Conservation (phyloP, 768 basidiomycete genomes). For the Flagelloscypha sp. region DNA sequence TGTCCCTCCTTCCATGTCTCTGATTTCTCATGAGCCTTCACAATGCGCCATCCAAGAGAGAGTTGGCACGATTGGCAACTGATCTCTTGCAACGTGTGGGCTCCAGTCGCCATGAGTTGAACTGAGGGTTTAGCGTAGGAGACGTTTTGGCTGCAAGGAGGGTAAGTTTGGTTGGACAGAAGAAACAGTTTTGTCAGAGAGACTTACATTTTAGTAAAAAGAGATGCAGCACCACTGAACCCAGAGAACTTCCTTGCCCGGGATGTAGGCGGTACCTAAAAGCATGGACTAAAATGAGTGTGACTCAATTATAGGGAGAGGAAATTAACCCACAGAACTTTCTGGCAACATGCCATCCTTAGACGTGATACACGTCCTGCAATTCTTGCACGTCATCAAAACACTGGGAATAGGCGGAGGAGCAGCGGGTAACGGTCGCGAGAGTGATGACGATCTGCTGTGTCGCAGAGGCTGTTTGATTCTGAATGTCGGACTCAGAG, state of each 20-base stretch:
- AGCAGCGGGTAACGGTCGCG: conserved; percentile 42
- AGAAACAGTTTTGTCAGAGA: no score
- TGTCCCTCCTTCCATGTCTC: conserved; percentile 60
- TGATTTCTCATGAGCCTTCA: conserved; percentile 44
- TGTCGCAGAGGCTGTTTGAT: no score
- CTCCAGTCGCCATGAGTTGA: conserved; percentile 56
- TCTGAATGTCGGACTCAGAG: no score
- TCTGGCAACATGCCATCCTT: no score
- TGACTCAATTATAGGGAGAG: neutral
- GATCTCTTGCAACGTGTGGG: conserved; percentile 53
- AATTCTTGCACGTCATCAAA: conserved; percentile 41
- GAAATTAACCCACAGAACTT: no score
- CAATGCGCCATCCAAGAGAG: conserved; percentile 57
- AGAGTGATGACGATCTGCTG: no score
- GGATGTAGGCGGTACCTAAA: conserved; percentile 37
- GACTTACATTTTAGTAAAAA: conserved; percentile 51
- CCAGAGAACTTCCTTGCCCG: conserved; percentile 48
- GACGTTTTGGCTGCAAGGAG: conserved; percentile 42
- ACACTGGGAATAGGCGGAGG: conserved; percentile 35
- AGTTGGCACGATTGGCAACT: conserved; percentile 39
- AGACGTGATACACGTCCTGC: conserved; percentile 37
- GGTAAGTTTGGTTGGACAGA: neutral
- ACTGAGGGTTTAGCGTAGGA: conserved; percentile 35
- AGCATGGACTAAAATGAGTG: no score
- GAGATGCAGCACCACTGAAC: conserved; percentile 48